Percentiles rank a stretch among this genome's conserved stretches.
These are phyloP conservation scores for Fusarium tjaetaba DNA, from an alignment of 2,329 filamentous ascomycete species.

Conservation along the genomic window DNA sequence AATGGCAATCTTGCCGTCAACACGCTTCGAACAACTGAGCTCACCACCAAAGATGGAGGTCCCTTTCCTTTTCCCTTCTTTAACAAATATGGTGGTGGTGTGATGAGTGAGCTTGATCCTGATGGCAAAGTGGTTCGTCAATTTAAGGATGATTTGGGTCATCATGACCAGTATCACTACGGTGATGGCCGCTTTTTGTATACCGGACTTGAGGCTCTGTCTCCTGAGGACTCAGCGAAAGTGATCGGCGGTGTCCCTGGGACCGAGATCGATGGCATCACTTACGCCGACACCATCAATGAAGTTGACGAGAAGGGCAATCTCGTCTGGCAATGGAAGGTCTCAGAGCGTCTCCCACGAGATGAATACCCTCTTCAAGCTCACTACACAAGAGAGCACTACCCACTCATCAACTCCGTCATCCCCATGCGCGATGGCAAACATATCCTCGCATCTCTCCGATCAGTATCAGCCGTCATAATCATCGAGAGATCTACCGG, in stretches of 20 bases:
- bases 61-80: conserved; percentile 45
- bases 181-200: conserved; percentile 44
- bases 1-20: conserved; percentile 47
- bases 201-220: conserved; percentile 43
- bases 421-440: conserved; percentile 43
- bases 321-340: conserved; percentile 45
- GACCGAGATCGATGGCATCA: conserved; percentile 41
- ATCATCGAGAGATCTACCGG: conserved; percentile 43
- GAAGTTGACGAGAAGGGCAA: conserved; percentile 41
- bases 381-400: conserved; percentile 47
- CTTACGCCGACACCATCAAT: conserved; percentile 45
- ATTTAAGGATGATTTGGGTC: conserved; percentile 41
- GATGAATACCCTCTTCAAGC: conserved; percentile 43
- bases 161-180: conserved; percentile 46
- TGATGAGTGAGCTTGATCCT: conserved; percentile 45
- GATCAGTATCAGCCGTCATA: conserved; percentile 44
- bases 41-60: conserved; percentile 30
- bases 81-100: conserved; percentile 45
- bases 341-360: conserved; percentile 40
- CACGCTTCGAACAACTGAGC: conserved; percentile 33
- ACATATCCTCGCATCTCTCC: conserved; percentile 44
- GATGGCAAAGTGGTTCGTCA: conserved; percentile 42
- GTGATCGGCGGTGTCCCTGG: conserved; percentile 43
- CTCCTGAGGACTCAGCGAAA: conserved; percentile 39
- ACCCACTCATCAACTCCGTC: conserved; percentile 46